Evolutionary conservation across 306 rosid species (phyloP).

Genomic region (Lathyrus oleraceus): DNA sequence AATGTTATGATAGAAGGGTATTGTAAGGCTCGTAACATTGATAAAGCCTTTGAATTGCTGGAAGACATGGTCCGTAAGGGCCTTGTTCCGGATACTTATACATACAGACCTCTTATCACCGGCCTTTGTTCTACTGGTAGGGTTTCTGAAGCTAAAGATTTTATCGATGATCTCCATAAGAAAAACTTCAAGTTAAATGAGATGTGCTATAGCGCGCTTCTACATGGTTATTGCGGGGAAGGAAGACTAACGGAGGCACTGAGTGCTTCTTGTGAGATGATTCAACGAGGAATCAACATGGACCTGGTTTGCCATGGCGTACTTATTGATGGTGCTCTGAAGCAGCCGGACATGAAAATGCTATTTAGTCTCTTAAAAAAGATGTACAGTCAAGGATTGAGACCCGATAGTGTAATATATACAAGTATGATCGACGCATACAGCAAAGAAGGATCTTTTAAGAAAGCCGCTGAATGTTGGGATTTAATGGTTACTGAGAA

Average conservation of each 20-base stretch:
- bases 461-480: slow-evolving; percentile 66
- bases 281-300: slow-evolving; percentile 72
- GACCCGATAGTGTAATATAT: slow-evolving; percentile 74
- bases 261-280: slow-evolving; percentile 67
- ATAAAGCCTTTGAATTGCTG: slow-evolving; percentile 73
- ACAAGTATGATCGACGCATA: slow-evolving; percentile 82
- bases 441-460: slow-evolving; percentile 65
- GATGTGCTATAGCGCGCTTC: slow-evolving; percentile 83
- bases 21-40: slow-evolving; percentile 60
- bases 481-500: slow-evolving; percentile 76
- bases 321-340: slow-evolving; percentile 69
- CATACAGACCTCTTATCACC: slow-evolving; percentile 74
- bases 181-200: slow-evolving; percentile 63
- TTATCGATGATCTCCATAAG: slow-evolving; percentile 66
- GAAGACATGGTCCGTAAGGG: slow-evolving; percentile 73
- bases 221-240: slow-evolving; percentile 79
- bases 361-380: slow-evolving; percentile 58
- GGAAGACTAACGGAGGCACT: slow-evolving; percentile 82
- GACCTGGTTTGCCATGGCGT: slow-evolving; percentile 83
- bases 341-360: slow-evolving; percentile 53
- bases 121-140: slow-evolving; percentile 78
- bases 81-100: slow-evolving; percentile 79
- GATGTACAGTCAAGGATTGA: slow-evolving; percentile 70
- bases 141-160: slow-evolving; percentile 78
- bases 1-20: slow-evolving; percentile 87